Evolutionary conservation across 139 green algal species (phyloP).

Genomic region (Micractinium sp.): DNA sequence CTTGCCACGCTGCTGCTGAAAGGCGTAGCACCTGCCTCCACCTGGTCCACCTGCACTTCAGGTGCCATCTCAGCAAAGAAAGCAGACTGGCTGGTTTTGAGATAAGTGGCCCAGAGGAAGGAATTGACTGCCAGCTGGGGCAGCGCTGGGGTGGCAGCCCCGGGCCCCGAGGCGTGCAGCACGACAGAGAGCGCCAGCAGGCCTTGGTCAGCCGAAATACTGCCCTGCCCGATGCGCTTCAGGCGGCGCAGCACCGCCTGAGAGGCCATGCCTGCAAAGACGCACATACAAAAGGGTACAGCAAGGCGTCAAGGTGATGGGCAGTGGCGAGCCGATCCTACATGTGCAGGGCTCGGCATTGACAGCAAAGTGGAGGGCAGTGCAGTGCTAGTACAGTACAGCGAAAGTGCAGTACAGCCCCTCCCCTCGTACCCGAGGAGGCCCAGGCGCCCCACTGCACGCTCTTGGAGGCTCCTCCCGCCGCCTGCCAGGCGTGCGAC

Average conservation of each 20-base stretch:
- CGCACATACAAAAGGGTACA: background rate
- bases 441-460: conserved; percentile 89
- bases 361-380: too few relatives aligned
- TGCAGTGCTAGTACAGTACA: too few relatives aligned
- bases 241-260: conserved; percentile 49
- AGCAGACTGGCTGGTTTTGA: background rate
- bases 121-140: conserved; percentile 44
- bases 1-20: background rate
- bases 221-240: conserved; percentile 50
- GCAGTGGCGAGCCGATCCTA: too few relatives aligned
- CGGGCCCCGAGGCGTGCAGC: background rate
- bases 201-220: conserved; percentile 49
- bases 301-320: background rate
- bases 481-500: conserved; percentile 2
- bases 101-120: conserved; percentile 48
- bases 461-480: conserved; percentile 54
- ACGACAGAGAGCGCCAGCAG: conserved; percentile 41
- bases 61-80: conserved; percentile 46
- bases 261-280: conserved; percentile 46
- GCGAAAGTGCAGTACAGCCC: too few relatives aligned
- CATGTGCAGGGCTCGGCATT: too few relatives aligned
- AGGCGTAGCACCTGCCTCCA: background rate
- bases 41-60: background rate
- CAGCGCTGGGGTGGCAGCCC: background rate
- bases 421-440: conserved; percentile 25